Conservation (phyloP, 148 eudicot species). For the Vaccinium macrocarpon region DNA sequence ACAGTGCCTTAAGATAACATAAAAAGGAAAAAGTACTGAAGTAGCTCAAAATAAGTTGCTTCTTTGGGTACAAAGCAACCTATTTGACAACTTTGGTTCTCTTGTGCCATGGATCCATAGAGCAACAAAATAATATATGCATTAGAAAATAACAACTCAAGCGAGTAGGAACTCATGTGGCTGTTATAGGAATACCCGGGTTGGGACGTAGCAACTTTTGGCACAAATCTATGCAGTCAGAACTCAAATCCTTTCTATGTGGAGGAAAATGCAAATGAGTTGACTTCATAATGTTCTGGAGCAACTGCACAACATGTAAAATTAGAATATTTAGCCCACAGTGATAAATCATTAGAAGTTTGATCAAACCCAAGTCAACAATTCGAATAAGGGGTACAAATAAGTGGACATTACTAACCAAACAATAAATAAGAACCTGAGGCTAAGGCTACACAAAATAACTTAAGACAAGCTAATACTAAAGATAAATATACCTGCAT, state of each 20-base stretch:
- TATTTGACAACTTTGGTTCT: background rate
- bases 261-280: constrained; percentile 67
- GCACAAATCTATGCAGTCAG: constrained; percentile 69
- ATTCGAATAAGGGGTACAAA: background rate
- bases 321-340: background rate
- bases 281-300: constrained; percentile 70
- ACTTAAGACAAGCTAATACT: background rate
- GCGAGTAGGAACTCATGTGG: constrained; percentile 6
- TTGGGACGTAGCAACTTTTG: constrained; percentile 73
- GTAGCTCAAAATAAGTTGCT: constrained; percentile 1
- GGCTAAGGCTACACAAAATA: background rate
- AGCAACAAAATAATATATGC: background rate
- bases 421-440: background rate
- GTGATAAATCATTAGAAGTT: background rate
- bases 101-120: background rate
- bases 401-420: background rate
- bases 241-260: constrained; percentile 48
- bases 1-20: background rate
- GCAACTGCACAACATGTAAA: constrained; percentile 49
- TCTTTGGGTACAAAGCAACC: background rate
- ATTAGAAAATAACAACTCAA: background rate
- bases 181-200: constrained; percentile 51
- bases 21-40: background rate
- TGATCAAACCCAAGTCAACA: background rate
- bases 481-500: constrained; percentile 45